These are phyloP conservation scores for Scalesia atractyloides DNA, from an alignment of 129 eudicot genomes.

Conservation along the genomic window DNA sequence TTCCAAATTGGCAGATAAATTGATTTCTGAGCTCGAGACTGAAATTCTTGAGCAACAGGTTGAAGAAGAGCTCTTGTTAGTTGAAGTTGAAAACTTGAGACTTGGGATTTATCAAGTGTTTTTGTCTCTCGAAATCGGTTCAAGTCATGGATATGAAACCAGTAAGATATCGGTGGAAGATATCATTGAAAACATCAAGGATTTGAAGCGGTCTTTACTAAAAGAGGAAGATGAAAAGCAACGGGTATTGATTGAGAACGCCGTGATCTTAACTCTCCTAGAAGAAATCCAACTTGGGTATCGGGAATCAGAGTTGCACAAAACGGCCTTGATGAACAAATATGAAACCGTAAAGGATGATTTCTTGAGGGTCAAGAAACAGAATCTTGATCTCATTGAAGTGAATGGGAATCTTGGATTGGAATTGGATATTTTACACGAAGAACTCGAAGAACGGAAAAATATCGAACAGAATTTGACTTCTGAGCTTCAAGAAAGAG, in stretches of 20 bases:
- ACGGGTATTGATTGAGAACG: constrained; percentile 65
- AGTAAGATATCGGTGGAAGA: constrained; percentile 50
- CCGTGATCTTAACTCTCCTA: constrained; percentile 53
- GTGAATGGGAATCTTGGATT: constrained; percentile 51
- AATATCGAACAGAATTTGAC: constrained; percentile 53
- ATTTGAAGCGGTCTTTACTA: constrained; percentile 45
- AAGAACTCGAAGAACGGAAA: constrained; percentile 56
- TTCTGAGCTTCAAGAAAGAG: constrained; percentile 68
- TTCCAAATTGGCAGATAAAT: constrained; percentile 68
- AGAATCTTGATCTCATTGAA: constrained; percentile 40
- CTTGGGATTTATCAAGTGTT: constrained; percentile 66
- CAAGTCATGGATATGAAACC: constrained; percentile 32
- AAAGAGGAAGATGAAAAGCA: constrained; percentile 61
- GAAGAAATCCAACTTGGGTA: constrained; percentile 52
- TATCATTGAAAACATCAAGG: constrained; percentile 46
- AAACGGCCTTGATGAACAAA: constrained; percentile 35
- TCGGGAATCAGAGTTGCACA: constrained; percentile 53
- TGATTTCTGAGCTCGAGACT: constrained; percentile 80
- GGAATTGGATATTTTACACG: constrained; percentile 57
- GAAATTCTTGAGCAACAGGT: constrained; percentile 90
- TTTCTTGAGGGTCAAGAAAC: constrained; percentile 40
- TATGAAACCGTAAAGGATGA: constrained; percentile 40
- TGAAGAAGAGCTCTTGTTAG: constrained; percentile 81
- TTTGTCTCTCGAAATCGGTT: constrained; percentile 53
- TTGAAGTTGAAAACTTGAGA: constrained; percentile 77